Evolutionary conservation across 805 yeast species (phyloP), one percentile per base, ranked within the genome.

Genomic region (Saccharomycopsis amapae): DNA sequence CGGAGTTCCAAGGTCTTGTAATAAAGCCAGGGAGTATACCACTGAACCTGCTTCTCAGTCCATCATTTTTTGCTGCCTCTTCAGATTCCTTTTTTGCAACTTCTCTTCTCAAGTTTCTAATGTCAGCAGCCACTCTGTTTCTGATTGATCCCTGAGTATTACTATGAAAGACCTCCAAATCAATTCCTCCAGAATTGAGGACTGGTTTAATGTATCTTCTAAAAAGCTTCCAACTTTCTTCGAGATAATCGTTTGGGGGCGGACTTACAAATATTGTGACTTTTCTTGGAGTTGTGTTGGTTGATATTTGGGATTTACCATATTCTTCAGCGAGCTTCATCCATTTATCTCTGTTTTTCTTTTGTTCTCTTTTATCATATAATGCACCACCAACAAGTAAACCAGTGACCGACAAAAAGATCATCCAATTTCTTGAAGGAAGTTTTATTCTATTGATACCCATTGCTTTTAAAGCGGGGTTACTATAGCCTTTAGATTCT

Each of bases 241-340:
- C 96, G 50, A 79, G 79, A 17, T 97, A 97, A 45, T 96, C 89
- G 54, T 79, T 78, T 5, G 96, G 97, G 6, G 97, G 97, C n/a
- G 98, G 98, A 0, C 96, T 95, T 46, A 89, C 74, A 60, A 81
- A 89, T 1, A 93, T 79, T 1, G 85, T 78, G 39, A 93, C 67
- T 55, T 81, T 85, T 49, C 98, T 72, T 2, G 96, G 86, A 18
- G 73, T 56, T 44, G 72, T 69, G 47, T 75, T 65, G 1, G 78
- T 62, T 2, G 61, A 58, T 36, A 79, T 55, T 15, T 75, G 73
- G 23, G 61, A 68, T 22, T 73, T 59, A 12, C 90, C 76, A 38
- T 74, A 60, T 13, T 62, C 64, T 38, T 76, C 65, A 2, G 86
- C 95, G 42, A 66, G 55, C 17, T 69, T 69, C 69, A 82, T 78